These are phyloP conservation scores for Puccinia horiana DNA, from an alignment of 1,284 basidiomycete species.

Conservation along the genomic window DNA sequence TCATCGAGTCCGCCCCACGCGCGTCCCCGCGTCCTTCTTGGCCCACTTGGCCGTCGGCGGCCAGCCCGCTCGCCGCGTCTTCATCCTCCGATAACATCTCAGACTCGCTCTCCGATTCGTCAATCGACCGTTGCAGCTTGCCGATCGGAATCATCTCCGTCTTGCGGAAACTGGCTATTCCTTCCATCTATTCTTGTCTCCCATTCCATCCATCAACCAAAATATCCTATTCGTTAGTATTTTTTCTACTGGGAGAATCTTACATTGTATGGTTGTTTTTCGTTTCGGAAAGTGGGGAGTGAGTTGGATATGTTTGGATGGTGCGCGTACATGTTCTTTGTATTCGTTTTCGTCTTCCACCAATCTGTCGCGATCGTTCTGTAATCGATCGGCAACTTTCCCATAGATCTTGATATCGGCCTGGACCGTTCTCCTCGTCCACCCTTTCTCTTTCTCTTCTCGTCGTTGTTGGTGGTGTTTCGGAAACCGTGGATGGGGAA, in stretches of 20 bases:
- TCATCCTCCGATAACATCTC: constrained; percentile 14
- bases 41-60: too few species aligned
- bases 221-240: background rate
- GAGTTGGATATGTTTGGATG: too few species aligned
- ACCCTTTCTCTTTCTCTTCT: background rate
- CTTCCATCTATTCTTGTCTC: background rate
- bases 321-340: background rate
- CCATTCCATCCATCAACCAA: too few species aligned
- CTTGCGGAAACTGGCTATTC: constrained; percentile 13
- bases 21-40: too few species aligned
- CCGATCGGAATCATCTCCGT: constrained; percentile 25
- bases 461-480: too few species aligned
- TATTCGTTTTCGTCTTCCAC: constrained; percentile 4
- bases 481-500: too few species aligned
- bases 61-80: background rate
- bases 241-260: too few species aligned
- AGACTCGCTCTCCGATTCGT: constrained; percentile 26
- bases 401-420: constrained; percentile 12
- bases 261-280: too few species aligned
- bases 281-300: too few species aligned
- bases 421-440: background rate
- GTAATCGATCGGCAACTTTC: background rate
- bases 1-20: too few species aligned
- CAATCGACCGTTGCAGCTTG: constrained; percentile 14
- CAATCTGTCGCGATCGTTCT: constrained; percentile 6